A percentile compares a stretch with the other conserved stretches of the same genome.
phyloP scores from a whole-genome alignment of 2,329 filamentous ascomycete species.

The Gaeumannomyces sp. region DNA sequence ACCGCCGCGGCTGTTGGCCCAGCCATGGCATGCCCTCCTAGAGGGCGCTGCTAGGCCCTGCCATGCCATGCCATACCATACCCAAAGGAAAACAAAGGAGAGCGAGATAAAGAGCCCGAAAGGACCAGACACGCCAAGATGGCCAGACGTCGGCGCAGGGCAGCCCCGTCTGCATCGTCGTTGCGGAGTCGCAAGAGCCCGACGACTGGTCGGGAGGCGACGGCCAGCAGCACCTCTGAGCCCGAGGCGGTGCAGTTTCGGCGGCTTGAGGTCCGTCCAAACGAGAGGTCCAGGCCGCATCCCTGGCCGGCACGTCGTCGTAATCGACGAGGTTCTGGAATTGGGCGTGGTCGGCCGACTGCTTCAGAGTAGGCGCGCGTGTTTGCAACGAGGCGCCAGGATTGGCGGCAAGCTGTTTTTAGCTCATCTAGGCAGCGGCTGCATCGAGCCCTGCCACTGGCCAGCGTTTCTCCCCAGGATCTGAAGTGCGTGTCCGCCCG shows the following conservation, averaged over 20 bases:
- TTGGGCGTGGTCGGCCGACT: neutral
- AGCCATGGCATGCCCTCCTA: too few species aligned
- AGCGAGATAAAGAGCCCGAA: neutral
- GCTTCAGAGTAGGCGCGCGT: conserved; percentile 4
- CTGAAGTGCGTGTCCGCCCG: neutral
- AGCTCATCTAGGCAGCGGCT: neutral
- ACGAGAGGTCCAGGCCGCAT: conserved; percentile 15
- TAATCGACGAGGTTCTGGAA: conserved; percentile 1
- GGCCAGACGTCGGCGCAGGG: neutral
- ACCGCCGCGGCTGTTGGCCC: neutral
- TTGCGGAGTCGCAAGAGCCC: neutral
- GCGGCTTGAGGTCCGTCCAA: conserved; percentile 8
- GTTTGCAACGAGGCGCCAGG: conserved; percentile 1
- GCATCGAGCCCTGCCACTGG: neutral
- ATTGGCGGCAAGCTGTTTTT: conserved; percentile 7
- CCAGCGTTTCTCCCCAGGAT: neutral
- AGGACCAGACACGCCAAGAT: neutral
- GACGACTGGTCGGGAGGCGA: conserved; percentile 1
- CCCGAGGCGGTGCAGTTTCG: conserved; percentile 19
- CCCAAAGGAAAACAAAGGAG: neutral
- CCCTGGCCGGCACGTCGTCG: neutral
- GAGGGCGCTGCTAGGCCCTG: too few species aligned
- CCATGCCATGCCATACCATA: too few species aligned
- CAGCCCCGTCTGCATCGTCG: neutral
- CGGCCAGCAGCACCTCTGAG: neutral